phyloP scores from a whole-genome alignment of 495 filamentous ascomycete genomes.

The Daldinia vernicosa region DNA sequence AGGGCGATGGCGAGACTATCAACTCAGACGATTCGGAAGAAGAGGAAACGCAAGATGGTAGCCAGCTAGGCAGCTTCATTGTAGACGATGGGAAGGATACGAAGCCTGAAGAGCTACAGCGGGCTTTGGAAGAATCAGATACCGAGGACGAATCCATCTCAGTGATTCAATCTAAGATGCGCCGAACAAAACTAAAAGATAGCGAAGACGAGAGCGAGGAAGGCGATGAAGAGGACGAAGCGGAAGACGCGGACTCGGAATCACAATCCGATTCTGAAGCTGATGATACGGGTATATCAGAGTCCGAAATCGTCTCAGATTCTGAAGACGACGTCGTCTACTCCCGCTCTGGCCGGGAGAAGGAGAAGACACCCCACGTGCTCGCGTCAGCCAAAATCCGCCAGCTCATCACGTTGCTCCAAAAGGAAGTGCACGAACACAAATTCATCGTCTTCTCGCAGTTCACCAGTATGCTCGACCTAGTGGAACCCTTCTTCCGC shows the following conservation, averaged over 20 bases:
- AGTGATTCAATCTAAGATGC: conserved; percentile 49
- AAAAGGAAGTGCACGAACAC: conserved; percentile 75
- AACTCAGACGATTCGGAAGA: conserved; percentile 66
- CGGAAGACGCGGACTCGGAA: conserved; percentile 44
- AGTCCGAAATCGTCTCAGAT: conserved; percentile 52
- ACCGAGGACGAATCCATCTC: conserved; percentile 54
- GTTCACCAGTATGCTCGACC: conserved; percentile 82
- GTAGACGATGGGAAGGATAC: conserved; percentile 53
- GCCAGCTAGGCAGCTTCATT: conserved; percentile 57
- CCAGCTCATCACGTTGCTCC: conserved; percentile 80
- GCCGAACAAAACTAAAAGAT: conserved; percentile 32
- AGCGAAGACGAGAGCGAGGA: conserved; percentile 19
- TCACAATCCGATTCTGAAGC: conserved; percentile 51
- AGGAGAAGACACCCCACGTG: conserved; percentile 52
- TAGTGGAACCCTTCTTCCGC: conserved; percentile 89
- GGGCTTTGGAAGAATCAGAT: conserved; percentile 42
- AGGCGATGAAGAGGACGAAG: conserved; percentile 41
- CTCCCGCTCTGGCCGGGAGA: conserved; percentile 24
- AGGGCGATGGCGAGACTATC: conserved; percentile 84
- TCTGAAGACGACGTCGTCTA: conserved; percentile 54
- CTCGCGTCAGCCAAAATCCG: conserved; percentile 90
- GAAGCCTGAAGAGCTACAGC: conserved; percentile 37
- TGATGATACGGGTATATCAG: conserved; percentile 44
- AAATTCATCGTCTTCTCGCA: conserved; percentile 99
- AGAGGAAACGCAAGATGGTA: conserved; percentile 57